Evolutionary conservation across 495 filamentous ascomycete genomes (phyloP).

Genomic region (Tuber umbilicatum): DNA sequence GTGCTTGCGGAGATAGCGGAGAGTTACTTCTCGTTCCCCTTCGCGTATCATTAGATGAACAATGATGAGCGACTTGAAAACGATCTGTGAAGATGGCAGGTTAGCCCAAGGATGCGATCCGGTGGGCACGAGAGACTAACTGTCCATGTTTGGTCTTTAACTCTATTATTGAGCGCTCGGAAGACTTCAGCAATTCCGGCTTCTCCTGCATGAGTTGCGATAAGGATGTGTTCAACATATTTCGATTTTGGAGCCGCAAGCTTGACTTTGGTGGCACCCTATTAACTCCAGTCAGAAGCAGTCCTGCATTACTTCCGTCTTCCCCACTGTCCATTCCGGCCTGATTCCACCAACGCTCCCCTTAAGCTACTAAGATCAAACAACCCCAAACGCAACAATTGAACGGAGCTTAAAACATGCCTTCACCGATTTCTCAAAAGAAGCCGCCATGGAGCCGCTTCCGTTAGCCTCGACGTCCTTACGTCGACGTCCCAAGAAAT

Average conservation of each 20-base stretch:
- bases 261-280: constrained; percentile 88
- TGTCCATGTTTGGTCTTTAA: constrained; percentile 97
- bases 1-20: constrained; percentile 77
- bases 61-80: constrained; percentile 93
- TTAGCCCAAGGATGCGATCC: not conserved
- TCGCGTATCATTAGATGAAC: constrained; percentile 97
- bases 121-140: constrained; percentile 38
- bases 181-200: constrained; percentile 95
- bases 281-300: constrained; percentile 21
- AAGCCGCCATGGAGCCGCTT: constrained; percentile 58
- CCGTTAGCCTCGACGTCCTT: constrained; percentile 31
- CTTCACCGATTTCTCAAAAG: constrained; percentile 89
- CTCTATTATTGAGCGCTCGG: constrained; percentile 73
- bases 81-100: constrained; percentile 46
- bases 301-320: not conserved
- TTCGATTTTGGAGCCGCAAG: constrained; percentile 97
- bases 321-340: constrained; percentile 5
- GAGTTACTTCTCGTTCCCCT: constrained; percentile 79
- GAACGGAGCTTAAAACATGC: constrained; percentile 33
- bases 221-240: constrained; percentile 96
- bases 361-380: not conserved
- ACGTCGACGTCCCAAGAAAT: constrained; percentile 33
- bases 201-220: constrained; percentile 91
- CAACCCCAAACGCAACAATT: constrained; percentile 4
- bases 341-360: constrained; percentile 5